Evolutionary conservation across 2,329 filamentous ascomycete species (phyloP).

Genomic region (Zarea fungicola): DNA sequence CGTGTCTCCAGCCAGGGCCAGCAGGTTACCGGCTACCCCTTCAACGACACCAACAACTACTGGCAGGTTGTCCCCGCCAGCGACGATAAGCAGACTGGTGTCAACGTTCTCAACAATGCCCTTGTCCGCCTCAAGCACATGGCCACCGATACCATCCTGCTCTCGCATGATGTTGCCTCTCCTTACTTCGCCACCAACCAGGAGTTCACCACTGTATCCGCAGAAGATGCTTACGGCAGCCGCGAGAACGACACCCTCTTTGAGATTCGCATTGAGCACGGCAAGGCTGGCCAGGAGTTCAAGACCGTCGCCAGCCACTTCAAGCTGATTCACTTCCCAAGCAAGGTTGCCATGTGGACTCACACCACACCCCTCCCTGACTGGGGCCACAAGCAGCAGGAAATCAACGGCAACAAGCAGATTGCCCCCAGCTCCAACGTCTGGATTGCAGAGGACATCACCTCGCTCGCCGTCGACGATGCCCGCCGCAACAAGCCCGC

Average conservation of each 20-base stretch:
- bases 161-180: conserved; percentile 95
- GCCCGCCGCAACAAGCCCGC: conserved; percentile 69
- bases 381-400: conserved; percentile 94
- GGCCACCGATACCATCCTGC: conserved; percentile 75
- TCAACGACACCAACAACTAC: conserved; percentile 97
- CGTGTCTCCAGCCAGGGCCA: conserved; percentile 96
- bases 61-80: conserved; percentile 83
- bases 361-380: conserved; percentile 92
- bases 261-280: conserved; percentile 83
- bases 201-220: conserved; percentile 82
- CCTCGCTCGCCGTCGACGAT: conserved; percentile 68
- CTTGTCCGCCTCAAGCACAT: conserved; percentile 81
- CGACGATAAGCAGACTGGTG: conserved; percentile 53
- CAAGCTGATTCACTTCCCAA: conserved; percentile 90
- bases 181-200: conserved; percentile 97
- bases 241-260: conserved; percentile 89
- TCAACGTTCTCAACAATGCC: conserved; percentile 75
- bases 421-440: conserved; percentile 82
- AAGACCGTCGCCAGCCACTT: conserved; percentile 89
- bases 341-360: conserved; percentile 99
- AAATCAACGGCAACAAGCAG: conserved; percentile 99
- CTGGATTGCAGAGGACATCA: conserved; percentile 89
- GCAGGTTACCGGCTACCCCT: conserved; percentile 96
- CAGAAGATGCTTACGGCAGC: conserved; percentile 65
- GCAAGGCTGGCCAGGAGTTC: conserved; percentile 76